Evolutionary conservation across 2,329 filamentous ascomycete genomes (phyloP), one percentile per base, ranked within the genome.

Genomic region (Aspergillus niger): DNA sequence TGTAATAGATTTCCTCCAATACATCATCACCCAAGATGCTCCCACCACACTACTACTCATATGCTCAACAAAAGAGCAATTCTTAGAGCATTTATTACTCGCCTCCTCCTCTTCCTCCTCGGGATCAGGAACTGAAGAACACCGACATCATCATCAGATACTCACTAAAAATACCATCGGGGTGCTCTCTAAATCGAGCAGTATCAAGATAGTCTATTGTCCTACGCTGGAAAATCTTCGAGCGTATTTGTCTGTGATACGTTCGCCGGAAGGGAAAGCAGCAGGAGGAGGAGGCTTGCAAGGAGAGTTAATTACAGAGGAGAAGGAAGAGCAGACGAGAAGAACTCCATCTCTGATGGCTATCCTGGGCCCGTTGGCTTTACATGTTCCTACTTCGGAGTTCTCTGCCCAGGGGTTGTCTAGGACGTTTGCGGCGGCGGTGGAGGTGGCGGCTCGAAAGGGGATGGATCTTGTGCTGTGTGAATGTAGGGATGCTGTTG

Each of bases 201-300:
- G 88, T 68, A 83, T 96, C 63, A 86, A 85, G 57, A 75, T 93
- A 8, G 79, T 86, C 38, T 97, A 96, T 76, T 85, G 87, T 57
- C 87, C 91, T 0, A 91, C 89, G 2, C 83, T 95, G 57, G 87
- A 90, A 22, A 88, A 91, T 73, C 84, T 97, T 6, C 88, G 91
- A 57, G 91, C 91, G 38, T 91, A 89, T 69, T 81, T 97, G 17
- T 81, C 89, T 44, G 81, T 85, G 55, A 83, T 86, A 36, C 49
- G 17, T 26, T 43, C 48, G 11, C 53, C 26, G 30, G 47, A 50
- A 6, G 50, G 20, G 20, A 20, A 20, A 20, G 20, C 20, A 20
- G 20, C 20, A 20, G 20, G 48, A 38, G 15, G 17, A 44, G 11
- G 44, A 28, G 56, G 36, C 4, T 13, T 36, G 11, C 32, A 36